Conservation (phyloP, 2,329 filamentous ascomycete species). For the Epichloe typhina region DNA sequence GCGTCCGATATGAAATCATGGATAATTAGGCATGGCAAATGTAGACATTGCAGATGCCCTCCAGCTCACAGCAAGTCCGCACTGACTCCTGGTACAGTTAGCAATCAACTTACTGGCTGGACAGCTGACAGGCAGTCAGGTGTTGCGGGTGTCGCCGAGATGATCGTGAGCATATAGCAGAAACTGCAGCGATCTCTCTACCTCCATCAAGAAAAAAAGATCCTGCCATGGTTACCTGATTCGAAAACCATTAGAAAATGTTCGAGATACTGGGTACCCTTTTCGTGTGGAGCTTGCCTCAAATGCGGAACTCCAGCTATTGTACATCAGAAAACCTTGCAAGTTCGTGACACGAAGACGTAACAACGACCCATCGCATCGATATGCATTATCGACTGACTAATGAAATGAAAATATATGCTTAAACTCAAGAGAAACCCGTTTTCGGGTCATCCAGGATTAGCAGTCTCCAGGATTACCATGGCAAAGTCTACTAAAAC, state of each 20-base stretch:
- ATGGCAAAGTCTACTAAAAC: neutral
- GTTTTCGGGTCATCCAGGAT: neutral
- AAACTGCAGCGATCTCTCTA: neutral
- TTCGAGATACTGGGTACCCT: neutral
- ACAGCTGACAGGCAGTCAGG: neutral
- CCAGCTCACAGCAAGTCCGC: neutral
- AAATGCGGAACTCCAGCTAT: neutral
- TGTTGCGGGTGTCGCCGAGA: too few relatives aligned
- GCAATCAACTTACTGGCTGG: too few relatives aligned
- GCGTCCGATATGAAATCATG: neutral
- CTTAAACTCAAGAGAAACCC: too few relatives aligned
- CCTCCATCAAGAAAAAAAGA: neutral
- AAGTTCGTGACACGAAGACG: neutral
- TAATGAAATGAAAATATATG: too few relatives aligned
- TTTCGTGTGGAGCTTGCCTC: neutral
- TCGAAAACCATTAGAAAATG: neutral
- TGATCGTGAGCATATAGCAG: neutral
- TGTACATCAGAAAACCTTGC: neutral
- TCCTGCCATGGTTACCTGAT: neutral
- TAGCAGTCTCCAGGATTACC: neutral
- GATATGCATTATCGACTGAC: neutral
- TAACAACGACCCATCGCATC: neutral
- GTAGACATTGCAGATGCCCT: neutral
- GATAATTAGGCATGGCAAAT: neutral
- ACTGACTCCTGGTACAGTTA: neutral